Base-by-base conservation (phyloP, 75 land plant species). In the Chamaecyparis obtusa region DNA sequence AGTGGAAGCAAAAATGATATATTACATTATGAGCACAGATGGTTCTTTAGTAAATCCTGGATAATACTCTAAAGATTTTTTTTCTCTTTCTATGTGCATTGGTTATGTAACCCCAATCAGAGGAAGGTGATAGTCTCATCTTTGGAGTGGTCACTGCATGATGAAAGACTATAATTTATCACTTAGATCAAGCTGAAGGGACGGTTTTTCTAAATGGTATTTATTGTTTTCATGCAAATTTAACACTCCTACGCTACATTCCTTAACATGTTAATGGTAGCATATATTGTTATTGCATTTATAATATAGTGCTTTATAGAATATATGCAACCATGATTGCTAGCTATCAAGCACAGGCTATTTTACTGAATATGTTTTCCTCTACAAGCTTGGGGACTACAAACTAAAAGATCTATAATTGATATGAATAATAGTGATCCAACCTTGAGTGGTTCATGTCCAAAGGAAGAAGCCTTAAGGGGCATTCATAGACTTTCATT, bases 141-240 rank as follows among this genome's bases (percentile, higher is more conserved):
- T 87, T 87, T 85, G 74, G 88, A n/a, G 14, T 85, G 4, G 72
- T 85, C 19, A 39, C 85, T 37, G 17, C 88, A n/a, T 88, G 75
- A 5, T 36, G 46, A 57, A 51, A n/a, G 10, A 87, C 87, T 27
- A 39, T 10, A 19, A 32, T 48, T 75, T 46, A 43, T 30, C 39
- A 36, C 16, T 49, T 72, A 10, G 36, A 51, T 32, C 33, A 5
- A 24, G 24, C 8, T 5, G 19, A 43, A 51, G 8, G 54, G 44
- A 49, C 17, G 19, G 3, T 33, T 86, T 43, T 86, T 77, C 3
- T 8, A 49, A 85, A 36, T 35, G 76, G 77, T 85, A 84, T 72
- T 0, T 14, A 72, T 32, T 72, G 36, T 72, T 72, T 72, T 72
- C 15, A 33, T 33, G 10, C 76, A 72, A 32, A 72, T 9, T 10